Percentiles rank a stretch among this genome's conserved stretches.
phyloP scores from a whole-genome alignment of 805 yeast species.

The Nakazawaea pomicola region DNA sequence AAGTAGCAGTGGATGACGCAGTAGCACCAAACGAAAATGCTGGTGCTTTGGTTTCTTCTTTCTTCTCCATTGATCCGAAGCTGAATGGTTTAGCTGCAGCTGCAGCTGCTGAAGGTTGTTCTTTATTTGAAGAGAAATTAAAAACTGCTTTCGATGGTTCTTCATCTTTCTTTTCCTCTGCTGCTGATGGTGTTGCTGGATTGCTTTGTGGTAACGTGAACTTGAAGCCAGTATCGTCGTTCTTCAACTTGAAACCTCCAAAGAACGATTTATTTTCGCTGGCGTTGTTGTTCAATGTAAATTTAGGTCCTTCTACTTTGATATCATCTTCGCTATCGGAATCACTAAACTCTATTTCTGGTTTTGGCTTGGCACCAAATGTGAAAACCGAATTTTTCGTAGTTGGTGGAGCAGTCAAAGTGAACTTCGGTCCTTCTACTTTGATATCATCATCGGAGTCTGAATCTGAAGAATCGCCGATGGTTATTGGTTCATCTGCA shows the following conservation, averaged over 20 bases:
- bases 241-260: slow-evolving; percentile 25
- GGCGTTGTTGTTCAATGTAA: slow-evolving; percentile 40
- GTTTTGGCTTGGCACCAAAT: slow-evolving; percentile 31
- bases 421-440: slow-evolving; percentile 69
- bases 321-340: slow-evolving; percentile 56
- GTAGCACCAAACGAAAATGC: slow-evolving; percentile 23
- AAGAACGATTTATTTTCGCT: slow-evolving; percentile 17
- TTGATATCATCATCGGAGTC: slow-evolving; percentile 50
- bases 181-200: slow-evolving; percentile 14
- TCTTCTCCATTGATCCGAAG: slow-evolving; percentile 19
- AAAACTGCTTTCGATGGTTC: slow-evolving; percentile 3
- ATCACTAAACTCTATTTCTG: slow-evolving; percentile 29
- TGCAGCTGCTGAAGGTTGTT: slow-evolving; percentile 1
- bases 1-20: too few species aligned
- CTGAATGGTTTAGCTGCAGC: slow-evolving; percentile 8
- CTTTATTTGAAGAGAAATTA: too few species aligned
- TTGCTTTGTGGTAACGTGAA: slow-evolving; percentile 1
- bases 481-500: slow-evolving; percentile 12
- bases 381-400: slow-evolving; percentile 47
- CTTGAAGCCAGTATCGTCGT: background rate
- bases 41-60: slow-evolving; percentile 1
- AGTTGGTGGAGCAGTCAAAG: slow-evolving; percentile 39
- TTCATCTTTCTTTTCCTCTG: slow-evolving; percentile 10
- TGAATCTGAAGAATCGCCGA: slow-evolving; percentile 20
- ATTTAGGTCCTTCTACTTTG: slow-evolving; percentile 70